Conservation (phyloP, 441 rosid genomes). For the Gossypium lobatum region DNA sequence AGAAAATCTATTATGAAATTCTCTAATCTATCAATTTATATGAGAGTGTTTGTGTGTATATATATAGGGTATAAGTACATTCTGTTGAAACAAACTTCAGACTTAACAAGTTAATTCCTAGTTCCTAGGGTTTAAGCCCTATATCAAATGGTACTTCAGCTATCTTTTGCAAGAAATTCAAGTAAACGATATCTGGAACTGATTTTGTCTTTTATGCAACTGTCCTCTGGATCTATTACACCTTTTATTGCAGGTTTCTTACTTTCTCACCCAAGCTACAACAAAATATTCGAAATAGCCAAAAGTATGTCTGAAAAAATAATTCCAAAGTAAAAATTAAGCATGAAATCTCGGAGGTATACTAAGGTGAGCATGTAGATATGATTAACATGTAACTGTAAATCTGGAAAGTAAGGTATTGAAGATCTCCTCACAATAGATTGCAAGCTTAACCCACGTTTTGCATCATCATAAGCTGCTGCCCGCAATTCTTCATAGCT, state of each 20-base stretch:
- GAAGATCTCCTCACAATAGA: constrained; percentile 61
- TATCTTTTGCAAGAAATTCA: constrained; percentile 9
- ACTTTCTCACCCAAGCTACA: not conserved
- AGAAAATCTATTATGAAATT: not conserved
- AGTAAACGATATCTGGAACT: not conserved
- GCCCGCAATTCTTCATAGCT: constrained; percentile 83
- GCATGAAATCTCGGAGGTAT: not conserved
- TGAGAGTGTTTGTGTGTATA: not conserved
- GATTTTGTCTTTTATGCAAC: not conserved
- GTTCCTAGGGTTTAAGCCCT: not conserved
- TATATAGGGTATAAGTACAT: not conserved
- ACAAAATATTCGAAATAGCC: not conserved
- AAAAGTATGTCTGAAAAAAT: not conserved
- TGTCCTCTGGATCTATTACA: not conserved
- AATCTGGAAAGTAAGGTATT: not conserved
- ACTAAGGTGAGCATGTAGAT: not conserved
- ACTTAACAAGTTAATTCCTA: not conserved
- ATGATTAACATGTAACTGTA: not conserved
- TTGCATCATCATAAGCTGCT: constrained; percentile 76
- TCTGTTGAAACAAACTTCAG: not conserved
- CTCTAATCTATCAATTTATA: not conserved
- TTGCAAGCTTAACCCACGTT: constrained; percentile 62
- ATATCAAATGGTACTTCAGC: not conserved
- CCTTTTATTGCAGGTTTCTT: not conserved
- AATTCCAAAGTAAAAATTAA: not conserved